A percentile compares a stretch with the other conserved stretches of the same genome.
Conservation (phyloP, 768 basidiomycete species). For the Leccinum subtestaceum region DNA sequence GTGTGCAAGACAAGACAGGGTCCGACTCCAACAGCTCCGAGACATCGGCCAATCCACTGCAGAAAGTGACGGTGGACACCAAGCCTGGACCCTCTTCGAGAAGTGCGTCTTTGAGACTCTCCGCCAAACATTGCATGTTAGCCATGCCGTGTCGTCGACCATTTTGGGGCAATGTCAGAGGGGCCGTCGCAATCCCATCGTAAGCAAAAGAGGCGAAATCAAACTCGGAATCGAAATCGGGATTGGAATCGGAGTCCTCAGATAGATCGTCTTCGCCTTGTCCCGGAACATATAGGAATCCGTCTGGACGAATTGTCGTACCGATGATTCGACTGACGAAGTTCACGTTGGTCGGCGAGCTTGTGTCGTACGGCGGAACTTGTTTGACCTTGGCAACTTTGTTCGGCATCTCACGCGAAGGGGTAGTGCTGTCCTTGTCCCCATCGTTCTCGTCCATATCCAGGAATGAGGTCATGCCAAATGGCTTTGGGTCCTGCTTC, state of each 20-base stretch:
- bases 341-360: neutral
- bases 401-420: neutral
- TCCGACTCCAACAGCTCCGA: neutral
- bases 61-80: neutral
- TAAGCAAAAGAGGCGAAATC: neutral
- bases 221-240: neutral
- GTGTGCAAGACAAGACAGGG: neutral
- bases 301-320: constrained; percentile 2
- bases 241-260: neutral
- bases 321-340: constrained; percentile 19
- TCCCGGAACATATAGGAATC: constrained; percentile 14
- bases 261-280: neutral
- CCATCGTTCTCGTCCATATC: neutral
- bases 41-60: neutral
- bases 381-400: neutral
- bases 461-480: constrained; percentile 9
- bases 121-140: constrained; percentile 1
- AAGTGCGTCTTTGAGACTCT: neutral
- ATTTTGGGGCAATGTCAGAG: neutral
- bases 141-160: constrained; percentile 12
- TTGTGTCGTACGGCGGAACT: constrained; percentile 18
- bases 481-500: neutral
- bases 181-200: neutral
- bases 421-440: neutral
- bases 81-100: neutral